Evolutionary conservation across 192 early-diverging fungal species (phyloP), one percentile per base, ranked within the genome.

Genomic region (Coemansia sp.): DNA sequence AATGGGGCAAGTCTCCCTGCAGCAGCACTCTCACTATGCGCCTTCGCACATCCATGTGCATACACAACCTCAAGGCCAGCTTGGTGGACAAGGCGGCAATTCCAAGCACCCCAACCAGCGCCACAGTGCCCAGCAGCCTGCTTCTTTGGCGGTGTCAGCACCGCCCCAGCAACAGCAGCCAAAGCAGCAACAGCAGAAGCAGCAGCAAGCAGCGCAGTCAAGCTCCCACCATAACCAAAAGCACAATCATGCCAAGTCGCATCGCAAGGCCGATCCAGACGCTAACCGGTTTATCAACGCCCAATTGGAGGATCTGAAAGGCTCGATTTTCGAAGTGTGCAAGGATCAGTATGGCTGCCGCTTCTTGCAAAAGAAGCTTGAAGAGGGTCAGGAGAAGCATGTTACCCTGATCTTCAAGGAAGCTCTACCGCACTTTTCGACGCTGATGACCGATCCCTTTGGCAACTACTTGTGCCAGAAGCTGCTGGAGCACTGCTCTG

Each of bases 401-500:
- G 59, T 87, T 3, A 55, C 79, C n/a, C 65, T 85, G 20, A 92
- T 94, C 42, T 92, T 91, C 68, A 65, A 81, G 14, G 89, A 94
- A 58, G 85, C 89, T 2, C 83, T 83, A 55, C 77, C 74, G 26
- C 84, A 88, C 56, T 87, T 92, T 70, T 81, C 83, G 21, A 87
- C 84, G 55, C 75, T 94, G 23, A 93, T 93, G 88, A 92, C 87
- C 20, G 91, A 94, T 75, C 89, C 92, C 1, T 94, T 94, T 77
- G 92, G 92, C 38, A 94, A 94, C 69, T 94, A 94, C 61, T 78
- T 94, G 23, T 92, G 91, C 64, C 92, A 94, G 60, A 92, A 92
- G 59, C 64, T 94, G n/a, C 61, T 94, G 33, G 92, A 94, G 63
- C 79, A 81, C 72, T 89, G 88, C 61, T 83, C 73, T 31, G 90